These are phyloP conservation scores for Sporisorium exsertum DNA, from an alignment of 1,284 basidiomycete species.

Conservation along the genomic window DNA sequence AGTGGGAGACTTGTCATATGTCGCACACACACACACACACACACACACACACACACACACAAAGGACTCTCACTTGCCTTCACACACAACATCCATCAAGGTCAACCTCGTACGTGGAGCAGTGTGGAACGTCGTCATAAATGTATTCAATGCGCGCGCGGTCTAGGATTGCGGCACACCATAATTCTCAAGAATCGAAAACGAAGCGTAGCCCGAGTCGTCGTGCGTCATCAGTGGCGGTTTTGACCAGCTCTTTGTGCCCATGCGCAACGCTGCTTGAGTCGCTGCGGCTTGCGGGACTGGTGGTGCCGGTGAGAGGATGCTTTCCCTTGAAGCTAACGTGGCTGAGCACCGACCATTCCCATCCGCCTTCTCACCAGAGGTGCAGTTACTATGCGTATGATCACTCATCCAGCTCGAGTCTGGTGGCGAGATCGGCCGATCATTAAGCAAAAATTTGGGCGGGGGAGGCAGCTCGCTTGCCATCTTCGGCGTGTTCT, in stretches of 20 bases:
- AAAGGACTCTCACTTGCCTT: too few relatives aligned
- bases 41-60: too few relatives aligned
- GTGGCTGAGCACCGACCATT: not conserved
- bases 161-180: not conserved
- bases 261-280: not conserved
- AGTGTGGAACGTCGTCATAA: not conserved
- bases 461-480: conserved; percentile 24
- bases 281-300: not conserved
- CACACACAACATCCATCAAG: too few relatives aligned
- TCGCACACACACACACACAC: too few relatives aligned
- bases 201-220: conserved; percentile 17
- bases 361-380: not conserved
- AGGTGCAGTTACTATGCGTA: conserved; percentile 1
- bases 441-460: conserved; percentile 45
- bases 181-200: conserved; percentile 11
- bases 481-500: not conserved
- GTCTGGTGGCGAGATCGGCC: conserved; percentile 44
- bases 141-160: not conserved
- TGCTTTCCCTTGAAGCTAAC: not conserved
- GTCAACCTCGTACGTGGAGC: not conserved
- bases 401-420: conserved; percentile 28
- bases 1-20: too few relatives aligned
- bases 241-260: not conserved
- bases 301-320: not conserved
- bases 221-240: not conserved